Percentiles rank a stretch among this genome's conserved stretches.
Conservation (phyloP, 306 rosid genomes). For the Pachyrhizus erosus region DNA sequence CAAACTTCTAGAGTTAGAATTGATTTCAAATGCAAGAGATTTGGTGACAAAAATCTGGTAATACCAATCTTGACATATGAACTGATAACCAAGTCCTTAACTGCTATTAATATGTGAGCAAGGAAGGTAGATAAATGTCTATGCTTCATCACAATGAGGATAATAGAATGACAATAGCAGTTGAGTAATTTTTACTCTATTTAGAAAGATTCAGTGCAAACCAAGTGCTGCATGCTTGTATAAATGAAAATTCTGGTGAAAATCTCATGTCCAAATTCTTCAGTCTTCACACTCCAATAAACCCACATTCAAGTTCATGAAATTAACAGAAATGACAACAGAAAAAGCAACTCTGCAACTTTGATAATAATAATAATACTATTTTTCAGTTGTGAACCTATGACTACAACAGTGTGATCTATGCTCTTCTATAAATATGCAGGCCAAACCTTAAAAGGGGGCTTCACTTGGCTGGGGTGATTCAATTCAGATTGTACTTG, state of each 20-base stretch:
- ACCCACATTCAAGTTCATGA: constrained; percentile 26
- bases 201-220: constrained; percentile 13
- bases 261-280: constrained; percentile 8
- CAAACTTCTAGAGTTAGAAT: background rate
- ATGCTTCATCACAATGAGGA: constrained; percentile 21
- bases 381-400: background rate
- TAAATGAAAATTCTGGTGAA: constrained; percentile 33
- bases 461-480: background rate
- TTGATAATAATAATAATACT: background rate
- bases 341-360: constrained; percentile 30
- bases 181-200: constrained; percentile 18
- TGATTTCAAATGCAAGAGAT: constrained; percentile 19
- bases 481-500: constrained; percentile 12
- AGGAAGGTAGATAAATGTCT: background rate
- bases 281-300: constrained; percentile 31
- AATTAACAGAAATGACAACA: background rate
- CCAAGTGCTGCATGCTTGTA: constrained; percentile 28
- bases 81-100: constrained; percentile 22
- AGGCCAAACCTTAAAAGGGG: background rate
- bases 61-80: constrained; percentile 25
- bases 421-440: background rate
- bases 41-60: background rate
- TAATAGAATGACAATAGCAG: constrained; percentile 1
- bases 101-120: background rate
- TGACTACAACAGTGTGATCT: background rate